Evolutionary conservation across 75 land plant genomes (phyloP).

Genomic region (Gnetum montanum): DNA sequence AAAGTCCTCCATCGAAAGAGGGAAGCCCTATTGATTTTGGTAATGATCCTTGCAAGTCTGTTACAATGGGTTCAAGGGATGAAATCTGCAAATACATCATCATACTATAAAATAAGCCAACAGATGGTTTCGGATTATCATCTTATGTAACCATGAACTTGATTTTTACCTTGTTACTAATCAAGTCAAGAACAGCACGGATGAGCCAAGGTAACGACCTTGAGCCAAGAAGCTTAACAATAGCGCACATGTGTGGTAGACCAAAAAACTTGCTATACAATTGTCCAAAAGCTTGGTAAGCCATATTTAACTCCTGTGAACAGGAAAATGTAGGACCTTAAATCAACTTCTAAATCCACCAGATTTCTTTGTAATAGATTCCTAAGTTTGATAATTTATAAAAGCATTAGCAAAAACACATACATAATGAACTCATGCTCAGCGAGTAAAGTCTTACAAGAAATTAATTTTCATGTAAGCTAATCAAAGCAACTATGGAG

Average conservation of each 20-base stretch:
- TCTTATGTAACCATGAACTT: too few relatives aligned
- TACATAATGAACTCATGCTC: too few relatives aligned
- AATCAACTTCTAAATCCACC: background rate
- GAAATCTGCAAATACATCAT: slow-evolving; percentile 38
- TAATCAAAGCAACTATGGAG: too few relatives aligned
- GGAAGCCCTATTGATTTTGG: slow-evolving; percentile 87
- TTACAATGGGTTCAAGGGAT: slow-evolving; percentile 58
- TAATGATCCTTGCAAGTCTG: slow-evolving; percentile 74
- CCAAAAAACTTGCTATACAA: slow-evolving; percentile 89
- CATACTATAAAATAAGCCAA: too few relatives aligned
- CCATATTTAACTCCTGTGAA: slow-evolving; percentile 78
- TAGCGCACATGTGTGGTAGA: slow-evolving; percentile 75
- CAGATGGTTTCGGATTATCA: too few relatives aligned
- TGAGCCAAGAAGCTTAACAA: slow-evolving; percentile 77
- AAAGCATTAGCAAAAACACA: background rate
- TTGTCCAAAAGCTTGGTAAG: slow-evolving; percentile 70
- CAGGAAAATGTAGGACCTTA: background rate
- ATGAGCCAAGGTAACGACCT: slow-evolving; percentile 95
- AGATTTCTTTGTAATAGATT: background rate
- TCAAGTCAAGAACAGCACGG: slow-evolving; percentile 73
- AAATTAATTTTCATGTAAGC: too few relatives aligned
- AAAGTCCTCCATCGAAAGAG: slow-evolving; percentile 75
- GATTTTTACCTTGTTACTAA: slow-evolving; percentile 83
- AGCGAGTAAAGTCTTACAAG: too few relatives aligned
- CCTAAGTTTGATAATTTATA: background rate